Base-by-base conservation (phyloP, 306 rosid genomes). In the Potentilla sterilis region DNA sequence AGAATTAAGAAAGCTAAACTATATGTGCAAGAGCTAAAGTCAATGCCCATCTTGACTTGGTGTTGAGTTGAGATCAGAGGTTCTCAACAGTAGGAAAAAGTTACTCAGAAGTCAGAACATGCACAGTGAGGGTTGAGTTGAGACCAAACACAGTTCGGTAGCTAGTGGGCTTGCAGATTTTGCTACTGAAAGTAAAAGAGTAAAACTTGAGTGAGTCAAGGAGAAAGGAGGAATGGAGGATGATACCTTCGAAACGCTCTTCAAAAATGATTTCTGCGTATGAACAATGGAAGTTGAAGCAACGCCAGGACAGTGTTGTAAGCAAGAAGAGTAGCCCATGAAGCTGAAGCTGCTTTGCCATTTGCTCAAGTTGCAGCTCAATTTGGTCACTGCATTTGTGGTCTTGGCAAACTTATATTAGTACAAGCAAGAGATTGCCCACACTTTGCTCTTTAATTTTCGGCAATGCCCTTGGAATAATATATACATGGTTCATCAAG, bases 181-280 rank as follows among this genome's bases (percentile, higher is more conserved):
- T 28, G 34, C 21, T 22, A 28, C 44, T 63, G 22, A 35, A 35
- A 35, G 68, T 63, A 18, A 35, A 64, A 63, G n/a, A 66, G 41
- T 14, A 28, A 78, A 49, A 35, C 40, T 54, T 35, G 40, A 61
- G 21, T 3, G 14, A 72, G 15, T 47, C 11, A 22, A 14, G 22
- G 46, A 51, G 32, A 65, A 19, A 18, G 19, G 19, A 40, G 37
- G 35, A 62, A 67, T 28, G 14, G 68, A 67, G 47, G 40, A 7
- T 18, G 44, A 12, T 82, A 95, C 97, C 97, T 18, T 92, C 90
- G 8, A 92, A 95, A 54, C 96, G 85, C 57, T 95, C 98, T 80
- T 95, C 98, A 73, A 95, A 95, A 62, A 92, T 75, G 81, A 92
- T 84, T 76, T 95, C 97, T 8, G 96, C 81, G 72, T 77, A 52